phyloP scores from a whole-genome alignment of 805 yeast species.

The Saccharomyces eubayanus region DNA sequence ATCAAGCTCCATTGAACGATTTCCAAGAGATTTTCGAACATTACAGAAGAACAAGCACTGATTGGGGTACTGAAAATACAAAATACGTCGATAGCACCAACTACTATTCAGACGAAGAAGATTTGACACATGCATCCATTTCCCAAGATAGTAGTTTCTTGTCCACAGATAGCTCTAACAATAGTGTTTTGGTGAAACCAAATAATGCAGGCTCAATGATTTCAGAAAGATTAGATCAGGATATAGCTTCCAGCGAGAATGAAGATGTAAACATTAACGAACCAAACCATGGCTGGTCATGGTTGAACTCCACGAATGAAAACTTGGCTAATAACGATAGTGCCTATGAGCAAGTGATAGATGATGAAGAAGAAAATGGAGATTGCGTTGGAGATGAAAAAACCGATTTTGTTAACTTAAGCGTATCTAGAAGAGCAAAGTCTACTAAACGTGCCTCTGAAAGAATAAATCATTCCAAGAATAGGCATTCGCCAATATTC shows the following conservation, averaged over 20 bases:
- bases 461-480: slow-evolving; percentile 30
- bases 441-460: slow-evolving; percentile 7
- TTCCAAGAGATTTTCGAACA: slow-evolving; percentile 25
- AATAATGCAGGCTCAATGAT: slow-evolving; percentile 4
- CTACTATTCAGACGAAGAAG: not conserved
- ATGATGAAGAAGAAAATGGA: not conserved
- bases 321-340: not conserved
- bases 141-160: slow-evolving; percentile 12
- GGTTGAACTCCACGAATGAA: not conserved
- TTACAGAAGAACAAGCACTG: slow-evolving; percentile 21
- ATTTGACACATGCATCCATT: not conserved
- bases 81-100: not conserved
- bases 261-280: not conserved
- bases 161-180: slow-evolving; percentile 11
- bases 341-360: not conserved
- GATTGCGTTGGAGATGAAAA: not conserved
- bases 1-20: slow-evolving; percentile 11
- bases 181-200: slow-evolving; percentile 10
- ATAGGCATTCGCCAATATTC: slow-evolving; percentile 29
- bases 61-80: slow-evolving; percentile 11
- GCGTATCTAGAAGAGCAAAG: slow-evolving; percentile 3
- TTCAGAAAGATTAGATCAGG: slow-evolving; percentile 4
- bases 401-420: slow-evolving; percentile 8
- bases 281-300: not conserved
- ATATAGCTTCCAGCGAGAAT: not conserved